Base-by-base conservation (phyloP, 306 rosid species). In the Amphicarpaea edgeworthii region DNA sequence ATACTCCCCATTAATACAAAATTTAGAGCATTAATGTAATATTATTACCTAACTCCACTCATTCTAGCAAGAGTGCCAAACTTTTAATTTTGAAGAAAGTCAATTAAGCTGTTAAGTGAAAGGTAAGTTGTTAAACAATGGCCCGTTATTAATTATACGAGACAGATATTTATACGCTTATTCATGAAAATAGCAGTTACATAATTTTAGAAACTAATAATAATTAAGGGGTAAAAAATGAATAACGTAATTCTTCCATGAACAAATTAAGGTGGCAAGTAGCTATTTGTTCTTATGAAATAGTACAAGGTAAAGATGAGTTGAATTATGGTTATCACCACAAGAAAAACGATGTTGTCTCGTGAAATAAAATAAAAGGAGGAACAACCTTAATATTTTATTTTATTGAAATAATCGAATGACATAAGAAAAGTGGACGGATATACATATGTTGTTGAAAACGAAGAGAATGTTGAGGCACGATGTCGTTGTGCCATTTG, bases 31-130 rank as follows among this genome's bases (percentile, higher is more conserved):
- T 57, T 12, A 38, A 15, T 61, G 73, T 23, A 50, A 17, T 26
- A 21, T 53, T 26, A 21, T 53, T 30, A 62, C 73, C 81, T 10
- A 70, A 67, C 80, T 30, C 68, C 73, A 69, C 77, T 61, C 21
- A 19, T 63, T 67, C 43, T 21, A 19, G 75, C 61, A 57, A 16
- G 76, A 67, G 7, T 32, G 30, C 78, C 85, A 69, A 68, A 68
- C 53, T 61, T 70, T 4, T 41, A 6, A 54, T 51, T 55, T 54
- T 16, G 12, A 12, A 26, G 15, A 41, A 19, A 21, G 43, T 24
- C 21, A 8, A 79, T 50, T 24, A 38, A 26, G 21, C 46, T 37
- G 45, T 72, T n/a, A 9, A 20, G 32, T 26, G 3, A 28, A 75
- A 38, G 53, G 60, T 64, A 74, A 67, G 77, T 11, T 81, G 43